Percentiles rank a stretch among this genome's conserved stretches.
Conservation (phyloP, 2,329 filamentous ascomycete species). For the Curvularia sp. region DNA sequence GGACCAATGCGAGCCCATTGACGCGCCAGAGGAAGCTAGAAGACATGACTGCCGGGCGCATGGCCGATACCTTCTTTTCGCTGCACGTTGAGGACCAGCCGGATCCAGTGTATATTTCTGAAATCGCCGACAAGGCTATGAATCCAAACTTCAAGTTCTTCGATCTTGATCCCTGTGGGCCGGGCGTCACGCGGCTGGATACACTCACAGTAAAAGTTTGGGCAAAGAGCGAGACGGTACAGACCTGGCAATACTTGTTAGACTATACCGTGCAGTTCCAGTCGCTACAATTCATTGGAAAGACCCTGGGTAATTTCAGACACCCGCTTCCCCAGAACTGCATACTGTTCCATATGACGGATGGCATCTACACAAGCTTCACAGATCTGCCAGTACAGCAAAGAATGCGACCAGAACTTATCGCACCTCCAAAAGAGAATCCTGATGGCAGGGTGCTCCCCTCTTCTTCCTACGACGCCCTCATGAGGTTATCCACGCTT, state of each 20-base stretch:
- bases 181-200: constrained; percentile 70
- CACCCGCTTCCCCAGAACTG: constrained; percentile 81
- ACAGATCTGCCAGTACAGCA: constrained; percentile 67
- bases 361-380: constrained; percentile 83
- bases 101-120: constrained; percentile 89
- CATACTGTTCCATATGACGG: constrained; percentile 82
- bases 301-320: constrained; percentile 64
- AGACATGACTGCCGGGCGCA: constrained; percentile 70
- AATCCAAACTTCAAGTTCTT: constrained; percentile 92
- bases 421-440: constrained; percentile 46
- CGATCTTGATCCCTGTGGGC: constrained; percentile 70
- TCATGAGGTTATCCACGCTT: constrained; percentile 87
- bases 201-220: constrained; percentile 75
- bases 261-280: constrained; percentile 75
- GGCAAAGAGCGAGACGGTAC: constrained; percentile 65
- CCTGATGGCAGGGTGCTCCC: constrained; percentile 61
- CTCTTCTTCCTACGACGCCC: constrained; percentile 83
- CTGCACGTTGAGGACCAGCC: constrained; percentile 70
- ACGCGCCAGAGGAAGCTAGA: constrained; percentile 78
- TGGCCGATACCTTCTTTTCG: constrained; percentile 90
- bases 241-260: constrained; percentile 69
- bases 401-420: constrained; percentile 37
- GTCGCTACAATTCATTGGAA: constrained; percentile 79
- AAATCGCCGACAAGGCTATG: constrained; percentile 78
- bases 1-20: constrained; percentile 66